Conservation (phyloP, 2,329 filamentous ascomycete species). For the Sarocladium kiliense region DNA sequence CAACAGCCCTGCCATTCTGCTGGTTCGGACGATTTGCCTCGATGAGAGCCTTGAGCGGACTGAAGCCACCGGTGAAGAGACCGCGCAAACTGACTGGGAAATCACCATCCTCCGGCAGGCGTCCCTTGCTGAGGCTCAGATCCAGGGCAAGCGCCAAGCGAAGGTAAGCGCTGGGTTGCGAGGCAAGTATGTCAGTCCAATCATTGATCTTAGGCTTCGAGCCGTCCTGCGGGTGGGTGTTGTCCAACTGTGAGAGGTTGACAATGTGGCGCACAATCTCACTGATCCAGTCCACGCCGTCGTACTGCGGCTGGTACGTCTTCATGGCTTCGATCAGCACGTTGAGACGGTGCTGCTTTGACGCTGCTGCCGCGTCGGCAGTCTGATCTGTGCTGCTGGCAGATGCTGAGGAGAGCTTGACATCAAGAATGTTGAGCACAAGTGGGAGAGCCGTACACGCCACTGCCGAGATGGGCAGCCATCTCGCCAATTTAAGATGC, state of each 20-base stretch:
- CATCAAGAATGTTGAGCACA: slow-evolving; percentile 27
- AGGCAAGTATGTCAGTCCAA: slow-evolving; percentile 37
- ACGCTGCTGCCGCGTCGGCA: slow-evolving; percentile 27
- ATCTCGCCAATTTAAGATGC: slow-evolving; percentile 36
- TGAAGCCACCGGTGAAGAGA: slow-evolving; percentile 32
- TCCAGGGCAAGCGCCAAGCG: slow-evolving; percentile 39
- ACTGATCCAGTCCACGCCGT: slow-evolving; percentile 39
- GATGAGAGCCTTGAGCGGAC: slow-evolving; percentile 27
- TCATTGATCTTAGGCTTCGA: slow-evolving; percentile 24
- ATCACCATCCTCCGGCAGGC: slow-evolving; percentile 33
- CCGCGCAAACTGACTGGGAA: slow-evolving; percentile 33
- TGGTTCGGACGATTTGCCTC: slow-evolving; percentile 17
- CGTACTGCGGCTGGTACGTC: slow-evolving; percentile 39
- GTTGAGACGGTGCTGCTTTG: slow-evolving; percentile 38
- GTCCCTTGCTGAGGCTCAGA: slow-evolving; percentile 35
- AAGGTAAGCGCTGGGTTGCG: slow-evolving; percentile 33
- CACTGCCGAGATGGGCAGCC: slow-evolving; percentile 41
- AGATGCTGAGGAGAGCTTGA: slow-evolving; percentile 24
- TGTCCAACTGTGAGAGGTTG: slow-evolving; percentile 33
- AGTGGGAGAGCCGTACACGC: slow-evolving; percentile 29
- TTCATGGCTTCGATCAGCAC: slow-evolving; percentile 41
- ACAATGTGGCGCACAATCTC: slow-evolving; percentile 38
- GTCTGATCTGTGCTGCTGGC: slow-evolving; percentile 20
- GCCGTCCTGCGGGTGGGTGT: slow-evolving; percentile 13
- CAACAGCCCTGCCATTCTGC: not conserved